These are phyloP conservation scores for Tolypocladium ophioglossoides DNA, from an alignment of 2,329 filamentous ascomycete species.

Conservation along the genomic window DNA sequence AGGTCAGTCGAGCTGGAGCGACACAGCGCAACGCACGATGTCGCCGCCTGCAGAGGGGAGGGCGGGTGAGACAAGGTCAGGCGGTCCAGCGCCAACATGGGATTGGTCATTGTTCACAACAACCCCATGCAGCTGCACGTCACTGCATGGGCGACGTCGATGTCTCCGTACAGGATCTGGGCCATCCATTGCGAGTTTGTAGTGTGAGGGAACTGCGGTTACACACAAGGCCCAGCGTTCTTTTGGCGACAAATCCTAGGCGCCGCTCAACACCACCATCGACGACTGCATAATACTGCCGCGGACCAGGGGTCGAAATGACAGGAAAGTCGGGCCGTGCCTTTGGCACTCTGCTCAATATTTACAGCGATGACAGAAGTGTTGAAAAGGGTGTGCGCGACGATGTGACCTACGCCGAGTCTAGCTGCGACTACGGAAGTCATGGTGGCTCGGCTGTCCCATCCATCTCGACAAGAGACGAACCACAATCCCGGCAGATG, in stretches of 20 bases:
- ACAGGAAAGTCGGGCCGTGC: background rate
- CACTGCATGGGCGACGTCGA: background rate
- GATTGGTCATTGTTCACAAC: slow-evolving; percentile 1
- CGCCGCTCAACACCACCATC: no score
- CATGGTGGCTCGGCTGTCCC: background rate
- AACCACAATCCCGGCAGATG: background rate
- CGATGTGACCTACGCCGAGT: background rate
- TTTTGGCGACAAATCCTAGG: no score
- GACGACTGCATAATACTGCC: no score
- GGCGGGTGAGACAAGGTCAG: slow-evolving; percentile 5
- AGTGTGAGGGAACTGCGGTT: background rate
- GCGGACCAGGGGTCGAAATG: background rate
- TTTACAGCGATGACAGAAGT: background rate
- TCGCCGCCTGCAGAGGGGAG: background rate
- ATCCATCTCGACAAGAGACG: background rate
- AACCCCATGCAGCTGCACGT: background rate
- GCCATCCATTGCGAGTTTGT: no score
- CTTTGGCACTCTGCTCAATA: background rate
- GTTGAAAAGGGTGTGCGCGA: background rate
- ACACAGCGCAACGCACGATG: background rate
- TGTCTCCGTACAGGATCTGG: background rate
- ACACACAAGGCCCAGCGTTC: background rate
- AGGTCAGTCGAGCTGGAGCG: background rate
- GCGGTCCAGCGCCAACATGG: background rate
- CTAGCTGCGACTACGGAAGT: background rate